Conservation (phyloP, 225 moss, liverwort and hornwort species). For the Neckera pumila region DNA sequence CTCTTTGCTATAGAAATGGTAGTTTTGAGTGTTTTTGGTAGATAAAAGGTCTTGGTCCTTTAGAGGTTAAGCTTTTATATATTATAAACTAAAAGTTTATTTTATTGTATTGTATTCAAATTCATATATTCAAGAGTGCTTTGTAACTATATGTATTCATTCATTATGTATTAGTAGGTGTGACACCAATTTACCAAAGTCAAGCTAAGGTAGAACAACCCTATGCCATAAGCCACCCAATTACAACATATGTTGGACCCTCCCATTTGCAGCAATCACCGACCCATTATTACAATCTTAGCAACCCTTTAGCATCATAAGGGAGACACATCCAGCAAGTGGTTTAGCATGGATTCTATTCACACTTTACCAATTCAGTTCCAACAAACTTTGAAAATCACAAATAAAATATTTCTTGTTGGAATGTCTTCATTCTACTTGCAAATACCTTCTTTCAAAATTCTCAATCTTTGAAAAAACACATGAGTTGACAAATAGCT, state of each 20-base stretch:
- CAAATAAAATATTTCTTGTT: fast-evolving
- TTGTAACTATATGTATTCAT: too few species aligned
- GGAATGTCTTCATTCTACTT: not conserved
- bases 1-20: too few species aligned
- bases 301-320: not conserved
- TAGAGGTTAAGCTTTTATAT: too few species aligned
- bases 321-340: fast-evolving
- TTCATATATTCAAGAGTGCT: not conserved
- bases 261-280: fast-evolving
- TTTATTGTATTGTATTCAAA: not conserved
- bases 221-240: fast-evolving
- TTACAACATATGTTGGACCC: fast-evolving
- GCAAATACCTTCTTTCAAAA: not conserved
- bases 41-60: too few species aligned
- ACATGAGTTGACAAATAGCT: not conserved
- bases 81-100: not conserved
- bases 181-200: not conserved
- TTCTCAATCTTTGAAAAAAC: not conserved
- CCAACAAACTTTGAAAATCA: not conserved
- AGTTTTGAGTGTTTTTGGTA: too few species aligned
- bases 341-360: not conserved
- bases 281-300: too few species aligned
- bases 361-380: not conserved
- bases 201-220: not conserved
- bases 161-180: fast-evolving